Base-by-base conservation (phyloP, 345 rosid genomes). In the Salix caprea region DNA sequence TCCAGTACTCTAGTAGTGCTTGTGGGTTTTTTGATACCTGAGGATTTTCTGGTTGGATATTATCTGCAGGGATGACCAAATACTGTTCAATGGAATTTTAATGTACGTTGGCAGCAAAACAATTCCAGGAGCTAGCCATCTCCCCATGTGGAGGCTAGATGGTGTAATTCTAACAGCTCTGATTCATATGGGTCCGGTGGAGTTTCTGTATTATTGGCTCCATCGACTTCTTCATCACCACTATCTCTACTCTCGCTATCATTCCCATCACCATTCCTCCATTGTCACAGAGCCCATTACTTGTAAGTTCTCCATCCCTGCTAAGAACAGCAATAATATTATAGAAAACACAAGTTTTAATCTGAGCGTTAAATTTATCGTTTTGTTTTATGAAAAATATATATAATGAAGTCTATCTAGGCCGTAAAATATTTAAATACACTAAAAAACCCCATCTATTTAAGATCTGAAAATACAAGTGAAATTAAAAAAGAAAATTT, bases 261-360 rank as follows among this genome's bases (percentile, higher is more conserved):
- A 92, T 72, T 94, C 98, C n/a, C 98, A 94, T 44, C 98, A 91
- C 73, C 97, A 92, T 80, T 88, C 96, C 60, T 94, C 98, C 70
- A 87, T 92, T 5, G 94, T 81, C 84, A 92, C 94, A 21, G 94
- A 94, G 77, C 96, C 98, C n/a, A 94, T 90, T 70, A 87, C 94
- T 14, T 88, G 93, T 90, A 84, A 78, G 83, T 34, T 7, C 37
- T 34, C 0, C 34, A 32, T 0, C 37, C 6, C 6, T 34, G 37
- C 37, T 5, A 34, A 5, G 37, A 34, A 34, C 37, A 34, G 37
- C 37, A 5, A 34, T 34, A 34, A 34, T 5, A 34, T 34, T 5
- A 34, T 34, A 34, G 37, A 34, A 34, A 34, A 34, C 37, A 5
- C 37, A 34, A 34, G 37, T 5, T 34, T 4, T 5, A 4, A 34